A percentile compares a stretch with the other conserved stretches of the same genome.
phyloP scores from a whole-genome alignment of 371 early-diverging fungal species.

The Globomyces sp. region DNA sequence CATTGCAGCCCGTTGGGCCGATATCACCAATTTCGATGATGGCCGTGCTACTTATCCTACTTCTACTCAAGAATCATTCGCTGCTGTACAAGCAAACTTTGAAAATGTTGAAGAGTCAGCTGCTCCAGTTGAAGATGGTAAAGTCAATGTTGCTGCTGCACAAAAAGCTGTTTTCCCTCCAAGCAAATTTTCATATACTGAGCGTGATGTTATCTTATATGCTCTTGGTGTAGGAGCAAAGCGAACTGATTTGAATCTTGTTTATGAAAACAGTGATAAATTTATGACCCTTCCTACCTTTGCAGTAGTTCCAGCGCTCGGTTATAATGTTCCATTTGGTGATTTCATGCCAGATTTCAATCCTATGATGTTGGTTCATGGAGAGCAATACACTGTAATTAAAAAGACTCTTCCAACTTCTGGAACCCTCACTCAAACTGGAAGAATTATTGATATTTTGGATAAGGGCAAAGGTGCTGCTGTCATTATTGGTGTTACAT shows the following conservation, averaged over 20 bases:
- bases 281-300: constrained; percentile 88
- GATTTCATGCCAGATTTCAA: constrained; percentile 86
- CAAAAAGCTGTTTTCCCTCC: constrained; percentile 50
- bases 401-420: constrained; percentile 79
- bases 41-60: constrained; percentile 87
- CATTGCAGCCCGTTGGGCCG: constrained; percentile 61
- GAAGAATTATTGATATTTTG: constrained; percentile 83
- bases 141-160: constrained; percentile 68
- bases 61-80: constrained; percentile 75
- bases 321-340: constrained; percentile 60
- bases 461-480: constrained; percentile 96
- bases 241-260: constrained; percentile 77
- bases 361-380: constrained; percentile 98
- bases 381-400: constrained; percentile 92
- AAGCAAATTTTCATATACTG: constrained; percentile 64
- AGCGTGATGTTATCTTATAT: constrained; percentile 91
- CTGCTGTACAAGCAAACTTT: constrained; percentile 66
- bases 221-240: constrained; percentile 91
- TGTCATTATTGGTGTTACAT: constrained; percentile 76
- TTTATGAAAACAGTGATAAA: constrained; percentile 83
- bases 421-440: constrained; percentile 73
- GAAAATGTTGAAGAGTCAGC: constrained; percentile 62
- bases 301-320: constrained; percentile 86
- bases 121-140: constrained; percentile 12
- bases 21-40: constrained; percentile 88